Conservation (phyloP, 2,329 filamentous ascomycete species). For the Xylaria sp. region DNA sequence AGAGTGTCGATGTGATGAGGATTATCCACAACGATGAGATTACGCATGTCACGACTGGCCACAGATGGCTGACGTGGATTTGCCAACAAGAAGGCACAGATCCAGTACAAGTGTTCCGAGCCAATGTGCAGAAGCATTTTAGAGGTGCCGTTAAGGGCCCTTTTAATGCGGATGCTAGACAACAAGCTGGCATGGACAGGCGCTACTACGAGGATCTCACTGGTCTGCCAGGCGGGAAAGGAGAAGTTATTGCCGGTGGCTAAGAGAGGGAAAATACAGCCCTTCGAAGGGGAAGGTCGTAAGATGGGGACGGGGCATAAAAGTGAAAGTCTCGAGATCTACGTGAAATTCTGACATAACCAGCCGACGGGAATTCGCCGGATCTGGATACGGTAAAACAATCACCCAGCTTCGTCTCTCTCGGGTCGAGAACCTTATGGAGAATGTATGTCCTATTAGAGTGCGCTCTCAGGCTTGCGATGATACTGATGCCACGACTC, state of each 20-base stretch:
- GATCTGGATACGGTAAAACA: not conserved
- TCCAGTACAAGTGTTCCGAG: constrained; percentile 57
- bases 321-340: not conserved
- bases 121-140: constrained; percentile 57
- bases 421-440: not conserved
- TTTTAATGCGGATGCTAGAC: constrained; percentile 57
- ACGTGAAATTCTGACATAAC: not conserved
- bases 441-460: not conserved
- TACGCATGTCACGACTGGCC: constrained; percentile 60
- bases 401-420: not conserved
- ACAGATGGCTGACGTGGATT: constrained; percentile 60
- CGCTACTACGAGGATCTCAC: constrained; percentile 55
- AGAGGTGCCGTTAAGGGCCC: constrained; percentile 56
- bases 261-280: constrained; percentile 33
- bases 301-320: not conserved
- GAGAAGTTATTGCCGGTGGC: constrained; percentile 48
- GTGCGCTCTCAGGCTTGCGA: not conserved
- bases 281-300: not conserved
- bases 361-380: not conserved
- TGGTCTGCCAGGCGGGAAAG: constrained; percentile 44
- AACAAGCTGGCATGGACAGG: constrained; percentile 57
- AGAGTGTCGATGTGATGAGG: constrained; percentile 56
- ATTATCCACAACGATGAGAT: constrained; percentile 62
- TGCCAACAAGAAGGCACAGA: constrained; percentile 58
- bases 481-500: constrained; percentile 1